Evolutionary conservation across 2,329 filamentous ascomycete genomes (phyloP).

Genomic region (Exophiala bonariae): DNA sequence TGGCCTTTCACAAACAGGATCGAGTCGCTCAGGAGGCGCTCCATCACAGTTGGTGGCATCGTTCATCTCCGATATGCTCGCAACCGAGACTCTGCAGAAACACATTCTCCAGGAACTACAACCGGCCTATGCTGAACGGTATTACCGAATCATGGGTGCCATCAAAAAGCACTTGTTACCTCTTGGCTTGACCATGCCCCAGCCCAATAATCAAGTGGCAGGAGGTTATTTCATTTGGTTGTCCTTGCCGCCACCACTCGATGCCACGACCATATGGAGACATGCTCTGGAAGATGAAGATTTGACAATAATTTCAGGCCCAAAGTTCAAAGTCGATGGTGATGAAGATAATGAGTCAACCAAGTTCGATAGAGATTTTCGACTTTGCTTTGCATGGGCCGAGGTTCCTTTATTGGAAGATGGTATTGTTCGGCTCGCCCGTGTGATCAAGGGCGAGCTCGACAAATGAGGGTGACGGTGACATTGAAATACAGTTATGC

Average conservation of each 20-base stretch:
- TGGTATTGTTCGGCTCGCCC: conserved; percentile 65
- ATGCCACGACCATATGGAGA: conserved; percentile 57
- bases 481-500: too few species aligned
- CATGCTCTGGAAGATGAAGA: conserved; percentile 63
- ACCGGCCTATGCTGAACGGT: conserved; percentile 57
- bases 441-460: conserved; percentile 29
- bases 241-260: conserved; percentile 56
- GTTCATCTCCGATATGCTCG: conserved; percentile 56
- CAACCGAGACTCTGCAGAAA: conserved; percentile 51
- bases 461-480: too few species aligned
- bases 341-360: conserved; percentile 51
- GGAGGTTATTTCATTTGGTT: conserved; percentile 91
- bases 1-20: conserved; percentile 60
- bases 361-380: conserved; percentile 60
- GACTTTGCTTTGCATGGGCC: conserved; percentile 74
- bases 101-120: conserved; percentile 56
- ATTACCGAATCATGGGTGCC: conserved; percentile 57
- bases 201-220: conserved; percentile 49
- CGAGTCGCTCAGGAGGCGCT: conserved; percentile 58
- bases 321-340: conserved; percentile 66
- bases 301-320: conserved; percentile 67
- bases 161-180: conserved; percentile 62
- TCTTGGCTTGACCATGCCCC: conserved; percentile 58
- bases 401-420: conserved; percentile 65
- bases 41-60: conserved; percentile 61